Conservation (phyloP, 495 filamentous ascomycete genomes). For the Lepraria neglecta region DNA sequence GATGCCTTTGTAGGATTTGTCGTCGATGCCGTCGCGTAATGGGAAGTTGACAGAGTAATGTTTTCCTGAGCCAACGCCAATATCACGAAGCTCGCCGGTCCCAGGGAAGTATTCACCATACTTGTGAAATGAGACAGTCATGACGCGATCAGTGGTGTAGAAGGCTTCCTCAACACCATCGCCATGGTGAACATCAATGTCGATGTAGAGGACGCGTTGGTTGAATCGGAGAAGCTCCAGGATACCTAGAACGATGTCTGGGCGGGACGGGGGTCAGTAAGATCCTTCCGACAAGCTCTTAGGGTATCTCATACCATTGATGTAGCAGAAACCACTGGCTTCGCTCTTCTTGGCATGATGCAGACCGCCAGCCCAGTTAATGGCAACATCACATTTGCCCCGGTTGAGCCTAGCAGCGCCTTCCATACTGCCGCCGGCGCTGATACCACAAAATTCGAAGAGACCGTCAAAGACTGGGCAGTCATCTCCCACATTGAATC, state of each 20-base stretch:
- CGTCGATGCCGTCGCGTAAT: conserved; percentile 91
- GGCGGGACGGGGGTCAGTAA: neutral
- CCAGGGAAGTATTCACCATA: conserved; percentile 99
- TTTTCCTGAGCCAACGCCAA: conserved; percentile 87
- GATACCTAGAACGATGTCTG: conserved; percentile 95
- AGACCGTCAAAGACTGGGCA: conserved; percentile 97
- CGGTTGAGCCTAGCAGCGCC: conserved; percentile 88
- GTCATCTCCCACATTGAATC: conserved; percentile 97
- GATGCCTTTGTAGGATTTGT: conserved; percentile 83
- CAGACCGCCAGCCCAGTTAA: conserved; percentile 96
- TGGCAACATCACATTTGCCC: conserved; percentile 91
- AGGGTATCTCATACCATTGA: conserved; percentile 64
- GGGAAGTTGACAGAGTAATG: conserved; percentile 96
- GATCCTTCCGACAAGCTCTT: conserved; percentile 7
- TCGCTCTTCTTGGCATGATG: conserved; percentile 98
- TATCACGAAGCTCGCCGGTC: conserved; percentile 90
- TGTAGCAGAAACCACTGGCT: conserved; percentile 95
- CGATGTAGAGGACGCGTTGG: conserved; percentile 90
- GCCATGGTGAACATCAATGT: conserved; percentile 98
- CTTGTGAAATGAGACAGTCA: conserved; percentile 98
- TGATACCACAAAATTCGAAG: conserved; percentile 97
- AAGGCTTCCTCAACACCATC: conserved; percentile 98
- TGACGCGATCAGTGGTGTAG: conserved; percentile 94
- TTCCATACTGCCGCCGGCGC: conserved; percentile 95
- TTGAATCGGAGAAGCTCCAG: conserved; percentile 92